Base-by-base conservation (phyloP, 352 stramenopile species). In the Phytophthora podocarpi region DNA sequence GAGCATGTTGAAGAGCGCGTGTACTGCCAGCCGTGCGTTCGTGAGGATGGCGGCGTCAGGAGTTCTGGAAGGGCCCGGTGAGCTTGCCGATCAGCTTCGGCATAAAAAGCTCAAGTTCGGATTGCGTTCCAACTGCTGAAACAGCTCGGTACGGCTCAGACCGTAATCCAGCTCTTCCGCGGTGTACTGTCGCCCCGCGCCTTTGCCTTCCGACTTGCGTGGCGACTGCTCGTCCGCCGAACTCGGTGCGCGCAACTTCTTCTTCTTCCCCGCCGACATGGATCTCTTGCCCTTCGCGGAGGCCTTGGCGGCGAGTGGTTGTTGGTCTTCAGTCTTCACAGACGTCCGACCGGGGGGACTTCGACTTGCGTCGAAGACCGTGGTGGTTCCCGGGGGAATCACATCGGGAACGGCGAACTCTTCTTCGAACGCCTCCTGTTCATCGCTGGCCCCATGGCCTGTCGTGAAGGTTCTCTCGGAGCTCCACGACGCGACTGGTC, bases 391-490 rank as follows among this genome's bases (percentile, higher is more conserved):
- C n/a, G n/a, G n/a, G n/a, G n/a, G n/a, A n/a, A n/a, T n/a, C n/a
- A n/a, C n/a, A n/a, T n/a, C n/a, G n/a, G n/a, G n/a, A n/a, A n/a
- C n/a, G n/a, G n/a, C n/a, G n/a, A n/a, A n/a, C n/a, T n/a, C n/a
- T n/a, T n/a, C n/a, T n/a, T n/a, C n/a, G n/a, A n/a, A n/a, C n/a
- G n/a, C n/a, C n/a, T n/a, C n/a, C n/a, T n/a, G n/a, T n/a, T n/a
- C n/a, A n/a, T n/a, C n/a, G n/a, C n/a, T n/a, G n/a, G n/a, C n/a
- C n/a, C n/a, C n/a, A n/a, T n/a, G n/a, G n/a, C n/a, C n/a, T n/a
- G n/a, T n/a, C n/a, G n/a, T n/a, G 23, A 23, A 49, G 10, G 37
- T 49, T 43, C 50, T 37, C 27, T 59, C 50, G 5, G 50, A 50
- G 37, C 30, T 42, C 4, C 15, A 23, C 50, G 28, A 49, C 27